Conservation (phyloP, 352 stramenopile species). For the Phytophthora crassamura region DNA sequence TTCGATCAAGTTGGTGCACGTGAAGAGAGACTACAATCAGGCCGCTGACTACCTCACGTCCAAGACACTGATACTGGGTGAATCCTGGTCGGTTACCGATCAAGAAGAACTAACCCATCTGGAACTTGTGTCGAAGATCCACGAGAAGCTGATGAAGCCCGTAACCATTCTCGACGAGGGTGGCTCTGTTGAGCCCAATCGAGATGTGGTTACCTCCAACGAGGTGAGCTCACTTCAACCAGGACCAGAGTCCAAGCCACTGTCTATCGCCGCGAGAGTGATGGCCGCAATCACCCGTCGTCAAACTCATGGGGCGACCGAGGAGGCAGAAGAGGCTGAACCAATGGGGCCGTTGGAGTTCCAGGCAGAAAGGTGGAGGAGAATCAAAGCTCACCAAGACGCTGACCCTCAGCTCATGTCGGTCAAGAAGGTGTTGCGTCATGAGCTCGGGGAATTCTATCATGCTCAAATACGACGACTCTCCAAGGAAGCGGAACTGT, state of each 20-base stretch:
- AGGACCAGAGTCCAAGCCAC: background rate
- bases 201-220: too few species aligned
- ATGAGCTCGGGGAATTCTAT: too few species aligned
- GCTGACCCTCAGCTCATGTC: background rate
- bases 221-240: too few species aligned
- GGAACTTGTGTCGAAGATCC: slow-evolving; percentile 6
- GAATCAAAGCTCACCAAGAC: slow-evolving; percentile 1
- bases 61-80: too few species aligned
- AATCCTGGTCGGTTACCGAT: too few species aligned
- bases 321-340: too few species aligned
- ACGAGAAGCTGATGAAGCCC: slow-evolving; percentile 2
- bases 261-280: background rate
- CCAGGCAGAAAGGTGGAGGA: slow-evolving; percentile 8
- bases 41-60: too few species aligned
- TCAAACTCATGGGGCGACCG: background rate
- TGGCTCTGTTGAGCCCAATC: too few species aligned
- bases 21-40: too few species aligned
- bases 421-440: background rate
- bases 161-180: background rate
- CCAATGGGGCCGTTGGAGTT: background rate
- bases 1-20: background rate
- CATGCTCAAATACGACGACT: background rate
- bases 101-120: background rate
- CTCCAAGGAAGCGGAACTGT: background rate
- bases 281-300: background rate